A percentile compares a stretch with the other conserved stretches of the same genome.
Conservation (phyloP, 2,329 filamentous ascomycete species). For the Amauroascus niger region DNA sequence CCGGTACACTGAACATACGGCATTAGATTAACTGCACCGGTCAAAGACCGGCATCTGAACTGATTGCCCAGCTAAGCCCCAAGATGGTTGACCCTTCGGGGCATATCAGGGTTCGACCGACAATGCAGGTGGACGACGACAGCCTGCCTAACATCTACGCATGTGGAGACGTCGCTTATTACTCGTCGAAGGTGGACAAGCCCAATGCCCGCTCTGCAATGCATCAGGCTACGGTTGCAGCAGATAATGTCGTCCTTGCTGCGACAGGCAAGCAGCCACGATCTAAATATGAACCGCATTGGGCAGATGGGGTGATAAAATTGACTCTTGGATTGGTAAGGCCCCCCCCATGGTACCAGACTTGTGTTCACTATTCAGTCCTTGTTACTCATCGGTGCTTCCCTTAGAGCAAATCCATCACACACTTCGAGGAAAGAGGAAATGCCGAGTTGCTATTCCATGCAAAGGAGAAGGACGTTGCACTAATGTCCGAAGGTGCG, state of each 20-base stretch:
- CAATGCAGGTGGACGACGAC: constrained; percentile 47
- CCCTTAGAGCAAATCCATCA: constrained; percentile 38
- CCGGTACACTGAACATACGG: constrained; percentile 12
- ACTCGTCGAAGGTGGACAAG: constrained; percentile 35
- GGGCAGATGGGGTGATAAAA: constrained; percentile 45
- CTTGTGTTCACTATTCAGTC: not conserved
- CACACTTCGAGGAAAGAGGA: constrained; percentile 36
- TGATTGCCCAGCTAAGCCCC: constrained; percentile 6
- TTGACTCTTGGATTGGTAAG: constrained; percentile 46
- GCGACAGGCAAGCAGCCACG: constrained; percentile 35
- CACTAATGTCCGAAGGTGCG: constrained; percentile 37
- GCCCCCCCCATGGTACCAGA: not conserved
- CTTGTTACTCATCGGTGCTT: constrained; percentile 20
- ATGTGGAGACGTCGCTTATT: constrained; percentile 54
- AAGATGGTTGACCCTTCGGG: constrained; percentile 28
- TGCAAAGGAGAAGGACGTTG: constrained; percentile 35
- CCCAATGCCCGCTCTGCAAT: constrained; percentile 47
- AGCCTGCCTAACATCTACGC: constrained; percentile 47
- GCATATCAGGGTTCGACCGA: constrained; percentile 46
- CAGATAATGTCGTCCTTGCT: constrained; percentile 46
- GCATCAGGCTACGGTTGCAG: constrained; percentile 45
- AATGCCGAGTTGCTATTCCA: constrained; percentile 38
- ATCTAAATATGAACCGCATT: constrained; percentile 36
- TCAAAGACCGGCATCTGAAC: constrained; percentile 11
- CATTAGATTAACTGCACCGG: constrained; percentile 21